A percentile compares a stretch with the other conserved stretches of the same genome.
Conservation (phyloP, 192 early-diverging fungal genomes). For the Backusella westeae region DNA sequence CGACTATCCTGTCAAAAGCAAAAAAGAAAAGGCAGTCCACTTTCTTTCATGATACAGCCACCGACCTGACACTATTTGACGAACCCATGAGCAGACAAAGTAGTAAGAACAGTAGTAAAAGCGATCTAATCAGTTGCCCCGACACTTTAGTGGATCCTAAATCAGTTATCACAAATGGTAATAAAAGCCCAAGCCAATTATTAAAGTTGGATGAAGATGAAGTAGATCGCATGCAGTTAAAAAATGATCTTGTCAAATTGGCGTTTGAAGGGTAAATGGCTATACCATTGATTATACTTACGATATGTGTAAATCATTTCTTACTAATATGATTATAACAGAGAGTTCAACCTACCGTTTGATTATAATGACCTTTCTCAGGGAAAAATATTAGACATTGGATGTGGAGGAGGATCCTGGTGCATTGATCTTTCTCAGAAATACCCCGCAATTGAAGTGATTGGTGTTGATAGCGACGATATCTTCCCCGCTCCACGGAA, state of each 20-base stretch:
- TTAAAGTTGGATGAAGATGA: conserved; percentile 25
- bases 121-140: not conserved
- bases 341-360: conserved; percentile 27
- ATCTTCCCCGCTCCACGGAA: conserved; percentile 25
- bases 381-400: conserved; percentile 28
- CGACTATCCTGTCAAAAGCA: conserved; percentile 14
- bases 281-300: not conserved
- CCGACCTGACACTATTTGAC: not conserved
- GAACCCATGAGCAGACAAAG: not conserved
- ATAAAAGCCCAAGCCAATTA: not conserved
- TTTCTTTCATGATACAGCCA: not conserved
- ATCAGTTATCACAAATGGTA: not conserved
- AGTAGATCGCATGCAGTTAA: conserved; percentile 31
- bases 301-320: not conserved
- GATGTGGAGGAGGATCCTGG: conserved; percentile 37
- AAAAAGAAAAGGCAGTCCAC: not conserved
- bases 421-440: conserved; percentile 31
- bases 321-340: conserved; percentile 2
- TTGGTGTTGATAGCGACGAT: conserved; percentile 29
- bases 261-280: conserved; percentile 33
- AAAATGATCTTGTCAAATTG: conserved; percentile 37
- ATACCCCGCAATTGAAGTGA: conserved; percentile 25
- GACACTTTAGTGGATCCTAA: not conserved
- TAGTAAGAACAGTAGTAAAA: not conserved
- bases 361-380: conserved; percentile 10